These are phyloP conservation scores for Zea luxurians DNA, from an alignment of 176 grass and related monocot genomes.

Conservation along the genomic window DNA sequence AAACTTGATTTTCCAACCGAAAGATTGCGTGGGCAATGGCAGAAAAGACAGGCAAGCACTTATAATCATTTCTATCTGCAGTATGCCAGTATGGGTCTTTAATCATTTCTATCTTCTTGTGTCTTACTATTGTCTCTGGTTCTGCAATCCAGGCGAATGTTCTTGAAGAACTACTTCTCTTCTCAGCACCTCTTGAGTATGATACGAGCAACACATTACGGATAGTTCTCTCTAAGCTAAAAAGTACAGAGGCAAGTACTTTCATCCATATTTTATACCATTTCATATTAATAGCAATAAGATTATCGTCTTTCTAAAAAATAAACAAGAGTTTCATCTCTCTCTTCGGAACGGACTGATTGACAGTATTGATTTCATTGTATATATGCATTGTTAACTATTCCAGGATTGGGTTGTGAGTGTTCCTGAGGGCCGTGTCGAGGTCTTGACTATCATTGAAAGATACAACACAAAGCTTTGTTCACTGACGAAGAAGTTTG, in stretches of 20 bases:
- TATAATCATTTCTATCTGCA: slow-evolving; percentile 27
- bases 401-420: slow-evolving; percentile 77
- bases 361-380: slow-evolving; percentile 9
- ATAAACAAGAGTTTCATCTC: slow-evolving; percentile 7
- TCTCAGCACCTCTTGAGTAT: slow-evolving; percentile 45
- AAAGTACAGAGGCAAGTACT: slow-evolving; percentile 66
- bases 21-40: slow-evolving; percentile 69
- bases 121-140: slow-evolving; percentile 38
- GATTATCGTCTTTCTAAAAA: slow-evolving; percentile 19
- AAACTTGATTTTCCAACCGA: slow-evolving; percentile 75
- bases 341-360: not conserved
- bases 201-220: slow-evolving; percentile 50
- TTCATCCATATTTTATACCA: slow-evolving; percentile 28
- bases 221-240: slow-evolving; percentile 75
- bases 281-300: slow-evolving; percentile 25
- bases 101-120: slow-evolving; percentile 30
- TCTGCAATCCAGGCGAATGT: slow-evolving; percentile 67
- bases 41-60: slow-evolving; percentile 72
- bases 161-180: slow-evolving; percentile 81
- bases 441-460: slow-evolving; percentile 70
- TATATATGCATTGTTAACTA: slow-evolving; percentile 29
- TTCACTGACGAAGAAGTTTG: slow-evolving; percentile 51
- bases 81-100: not conserved
- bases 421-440: slow-evolving; percentile 59
- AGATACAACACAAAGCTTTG: slow-evolving; percentile 64